These are phyloP conservation scores for Vachellia collinsii DNA, from an alignment of 306 rosid species.

Conservation along the genomic window DNA sequence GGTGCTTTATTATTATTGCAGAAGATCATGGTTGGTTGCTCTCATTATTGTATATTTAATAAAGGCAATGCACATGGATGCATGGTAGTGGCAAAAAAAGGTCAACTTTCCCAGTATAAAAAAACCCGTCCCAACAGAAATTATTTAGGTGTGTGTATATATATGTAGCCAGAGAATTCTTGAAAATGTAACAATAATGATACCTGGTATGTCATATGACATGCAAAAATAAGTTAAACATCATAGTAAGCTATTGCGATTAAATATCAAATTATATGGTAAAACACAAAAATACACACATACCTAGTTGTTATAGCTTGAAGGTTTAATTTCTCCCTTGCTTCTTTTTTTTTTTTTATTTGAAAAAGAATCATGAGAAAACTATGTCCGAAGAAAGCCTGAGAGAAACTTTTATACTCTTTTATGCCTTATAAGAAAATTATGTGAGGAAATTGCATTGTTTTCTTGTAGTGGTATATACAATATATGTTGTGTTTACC, in stretches of 20 bases:
- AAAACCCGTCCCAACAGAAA: neutral
- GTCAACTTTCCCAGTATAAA: neutral
- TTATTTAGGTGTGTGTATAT: too few relatives aligned
- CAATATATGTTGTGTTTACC: slow-evolving; percentile 35
- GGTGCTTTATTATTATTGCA: neutral
- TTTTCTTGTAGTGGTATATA: too few relatives aligned
- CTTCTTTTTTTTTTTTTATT: too few relatives aligned
- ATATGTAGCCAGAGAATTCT: neutral
- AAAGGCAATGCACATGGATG: neutral
- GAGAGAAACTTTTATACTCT: too few relatives aligned
- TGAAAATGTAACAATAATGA: neutral
- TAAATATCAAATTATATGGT: neutral
- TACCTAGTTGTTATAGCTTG: neutral
- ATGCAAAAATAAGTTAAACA: too few relatives aligned
- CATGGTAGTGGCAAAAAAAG: neutral
- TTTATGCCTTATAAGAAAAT: too few relatives aligned
- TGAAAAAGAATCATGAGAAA: too few relatives aligned
- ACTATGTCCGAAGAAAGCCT: too few relatives aligned
- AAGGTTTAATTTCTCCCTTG: too few relatives aligned
- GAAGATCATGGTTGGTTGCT: neutral
- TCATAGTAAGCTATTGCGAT: neutral
- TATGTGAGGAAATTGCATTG: too few relatives aligned
- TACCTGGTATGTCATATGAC: neutral
- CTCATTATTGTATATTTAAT: neutral
- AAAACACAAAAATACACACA: neutral